Conservation (phyloP, 805 yeast species). For the Hanseniaspora valbyensis region DNA sequence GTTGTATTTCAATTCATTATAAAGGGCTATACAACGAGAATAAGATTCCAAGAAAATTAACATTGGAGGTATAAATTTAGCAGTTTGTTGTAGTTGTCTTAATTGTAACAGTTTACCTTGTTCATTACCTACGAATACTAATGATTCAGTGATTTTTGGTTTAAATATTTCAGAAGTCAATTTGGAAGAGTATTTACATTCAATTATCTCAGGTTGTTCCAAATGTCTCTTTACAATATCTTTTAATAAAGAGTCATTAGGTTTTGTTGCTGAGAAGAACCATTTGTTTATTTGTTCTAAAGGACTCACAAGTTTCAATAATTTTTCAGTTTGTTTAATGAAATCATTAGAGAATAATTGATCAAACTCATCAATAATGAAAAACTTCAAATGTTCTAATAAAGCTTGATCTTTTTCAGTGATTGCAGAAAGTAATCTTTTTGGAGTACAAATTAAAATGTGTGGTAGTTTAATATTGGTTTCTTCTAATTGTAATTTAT, state of each 20-base stretch:
- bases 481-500: constrained; percentile 38
- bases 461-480: constrained; percentile 58
- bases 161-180: constrained; percentile 5
- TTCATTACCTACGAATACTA: constrained; percentile 61
- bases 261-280: constrained; percentile 79
- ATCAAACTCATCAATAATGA: constrained; percentile 94
- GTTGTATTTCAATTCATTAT: constrained; percentile 86
- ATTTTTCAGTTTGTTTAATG: constrained; percentile 80
- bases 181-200: constrained; percentile 13
- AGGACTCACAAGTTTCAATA: constrained; percentile 36
- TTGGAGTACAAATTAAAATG: constrained; percentile 76
- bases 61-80: constrained; percentile 85
- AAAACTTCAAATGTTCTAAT: constrained; percentile 47
- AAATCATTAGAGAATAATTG: constrained; percentile 78
- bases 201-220: constrained; percentile 9
- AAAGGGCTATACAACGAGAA: constrained; percentile 86
- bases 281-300: constrained; percentile 48
- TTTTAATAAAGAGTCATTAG: constrained; percentile 4
- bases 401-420: constrained; percentile 51
- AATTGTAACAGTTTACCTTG: constrained; percentile 90
- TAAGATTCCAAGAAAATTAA: constrained; percentile 86
- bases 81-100: constrained; percentile 72
- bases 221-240: constrained; percentile 2
- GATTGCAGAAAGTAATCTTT: constrained; percentile 71
- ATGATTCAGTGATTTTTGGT: constrained; percentile 10